These are phyloP conservation scores for Penicillium sp. DNA, from an alignment of 2,329 filamentous ascomycete species.

Conservation along the genomic window DNA sequence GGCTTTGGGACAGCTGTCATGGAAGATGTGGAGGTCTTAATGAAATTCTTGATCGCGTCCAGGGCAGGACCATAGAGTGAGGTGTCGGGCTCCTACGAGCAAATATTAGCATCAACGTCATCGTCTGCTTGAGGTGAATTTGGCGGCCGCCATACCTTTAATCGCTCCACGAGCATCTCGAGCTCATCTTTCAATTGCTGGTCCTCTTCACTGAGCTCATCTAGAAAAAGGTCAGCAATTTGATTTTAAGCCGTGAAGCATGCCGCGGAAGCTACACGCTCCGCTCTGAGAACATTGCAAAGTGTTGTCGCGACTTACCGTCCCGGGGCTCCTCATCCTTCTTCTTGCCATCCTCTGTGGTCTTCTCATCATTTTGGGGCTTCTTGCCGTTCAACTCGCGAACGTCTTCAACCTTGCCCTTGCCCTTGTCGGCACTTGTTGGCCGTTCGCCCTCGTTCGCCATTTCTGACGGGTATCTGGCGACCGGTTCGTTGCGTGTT, in stretches of 20 bases:
- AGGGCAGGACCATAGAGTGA: slow-evolving; percentile 88
- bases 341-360: slow-evolving; percentile 65
- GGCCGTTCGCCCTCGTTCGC: slow-evolving; percentile 88
- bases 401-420: slow-evolving; percentile 78
- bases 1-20: slow-evolving; percentile 99
- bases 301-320: slow-evolving; percentile 44
- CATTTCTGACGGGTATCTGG: slow-evolving; percentile 58
- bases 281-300: slow-evolving; percentile 1
- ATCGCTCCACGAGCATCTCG: slow-evolving; percentile 93
- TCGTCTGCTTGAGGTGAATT: slow-evolving; percentile 10
- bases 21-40: slow-evolving; percentile 98
- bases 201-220: slow-evolving; percentile 96
- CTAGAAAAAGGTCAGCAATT: slow-evolving; percentile 50
- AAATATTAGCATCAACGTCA: slow-evolving; percentile 27
- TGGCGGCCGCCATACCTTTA: slow-evolving; percentile 62
- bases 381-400: slow-evolving; percentile 59
- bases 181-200: slow-evolving; percentile 97
- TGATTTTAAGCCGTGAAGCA: slow-evolving; percentile 27
- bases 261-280: slow-evolving; percentile 11
- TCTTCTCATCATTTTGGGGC: slow-evolving; percentile 66
- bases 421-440: slow-evolving; percentile 87
- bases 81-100: slow-evolving; percentile 71
- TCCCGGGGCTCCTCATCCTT: slow-evolving; percentile 69
- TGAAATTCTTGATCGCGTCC: slow-evolving; percentile 95
- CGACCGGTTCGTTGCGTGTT: slow-evolving; percentile 24